Percentiles rank a stretch among this genome's conserved stretches.
These are phyloP conservation scores for Diaporthe sp. DNA, from an alignment of 2,329 filamentous ascomycete genomes.

Conservation along the genomic window DNA sequence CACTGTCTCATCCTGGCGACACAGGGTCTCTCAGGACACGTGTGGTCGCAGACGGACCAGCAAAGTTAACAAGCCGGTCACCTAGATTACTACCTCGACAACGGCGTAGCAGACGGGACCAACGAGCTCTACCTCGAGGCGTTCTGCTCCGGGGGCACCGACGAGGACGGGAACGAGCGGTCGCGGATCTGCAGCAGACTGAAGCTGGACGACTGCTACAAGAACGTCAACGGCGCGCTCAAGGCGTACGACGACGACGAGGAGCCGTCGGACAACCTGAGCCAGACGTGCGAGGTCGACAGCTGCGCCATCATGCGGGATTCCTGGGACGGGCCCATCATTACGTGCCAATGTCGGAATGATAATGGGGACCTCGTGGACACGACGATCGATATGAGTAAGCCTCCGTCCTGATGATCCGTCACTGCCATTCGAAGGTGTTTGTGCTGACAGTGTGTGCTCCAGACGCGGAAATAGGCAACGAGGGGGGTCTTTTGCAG, in stretches of 20 bases:
- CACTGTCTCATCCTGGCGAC: not conserved
- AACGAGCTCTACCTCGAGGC: conserved; percentile 38
- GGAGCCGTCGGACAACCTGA: not conserved
- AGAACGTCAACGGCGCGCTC: conserved; percentile 37
- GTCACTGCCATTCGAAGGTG: no score
- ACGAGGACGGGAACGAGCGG: not conserved
- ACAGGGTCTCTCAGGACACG: not conserved
- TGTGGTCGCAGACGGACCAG: not conserved
- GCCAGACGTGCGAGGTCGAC: conserved; percentile 30
- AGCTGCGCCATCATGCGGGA: conserved; percentile 37
- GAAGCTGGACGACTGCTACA: conserved; percentile 36
- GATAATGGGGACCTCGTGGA: not conserved
- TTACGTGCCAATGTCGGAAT: conserved; percentile 35
- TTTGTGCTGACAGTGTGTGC: not conserved
- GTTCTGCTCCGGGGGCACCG: conserved; percentile 32
- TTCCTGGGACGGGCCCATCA: conserved; percentile 36
- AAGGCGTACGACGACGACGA: not conserved
- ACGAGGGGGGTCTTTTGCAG: conserved; percentile 22
- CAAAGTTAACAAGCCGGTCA: not conserved
- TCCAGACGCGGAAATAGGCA: conserved; percentile 27
- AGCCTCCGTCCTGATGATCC: not conserved
- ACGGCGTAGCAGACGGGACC: conserved; percentile 35
- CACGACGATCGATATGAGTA: conserved; percentile 36
- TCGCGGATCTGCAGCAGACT: conserved; percentile 23
- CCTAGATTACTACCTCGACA: conserved; percentile 40